These are phyloP conservation scores for Rhizoclosmatium globosum DNA, from an alignment of 192 early-diverging fungal species.

Conservation along the genomic window DNA sequence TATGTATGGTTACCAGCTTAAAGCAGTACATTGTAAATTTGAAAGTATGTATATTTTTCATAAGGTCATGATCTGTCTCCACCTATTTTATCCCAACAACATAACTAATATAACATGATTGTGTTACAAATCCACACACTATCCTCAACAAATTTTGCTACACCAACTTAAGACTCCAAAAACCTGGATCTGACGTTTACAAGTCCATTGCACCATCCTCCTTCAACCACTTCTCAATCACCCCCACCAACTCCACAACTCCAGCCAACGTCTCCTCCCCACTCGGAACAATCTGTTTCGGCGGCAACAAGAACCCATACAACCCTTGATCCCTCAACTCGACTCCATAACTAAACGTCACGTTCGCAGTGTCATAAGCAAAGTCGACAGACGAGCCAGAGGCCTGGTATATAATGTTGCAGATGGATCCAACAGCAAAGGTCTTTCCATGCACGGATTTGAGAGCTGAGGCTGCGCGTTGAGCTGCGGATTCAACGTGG, in stretches of 20 bases:
- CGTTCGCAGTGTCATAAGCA: conserved; percentile 59
- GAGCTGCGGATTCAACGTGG: conserved; percentile 47
- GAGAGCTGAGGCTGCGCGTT: conserved; percentile 60
- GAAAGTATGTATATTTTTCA: no score
- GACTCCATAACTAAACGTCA: conserved; percentile 67
- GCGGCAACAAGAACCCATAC: conserved; percentile 66
- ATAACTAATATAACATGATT: no score
- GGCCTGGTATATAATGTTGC: conserved; percentile 66
- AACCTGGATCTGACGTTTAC: no score
- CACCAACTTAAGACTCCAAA: no score
- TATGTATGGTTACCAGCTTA: no score
- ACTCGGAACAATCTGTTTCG: conserved; percentile 60
- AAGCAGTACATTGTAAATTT: no score
- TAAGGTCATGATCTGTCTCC: no score
- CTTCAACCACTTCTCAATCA: neutral
- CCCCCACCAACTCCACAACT: conserved; percentile 25
- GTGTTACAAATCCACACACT: no score
- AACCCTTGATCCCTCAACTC: conserved; percentile 63
- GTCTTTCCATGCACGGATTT: conserved; percentile 63
- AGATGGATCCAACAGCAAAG: conserved; percentile 65
- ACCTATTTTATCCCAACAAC: no score
- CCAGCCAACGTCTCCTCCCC: conserved; percentile 40
- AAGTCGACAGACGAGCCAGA: conserved; percentile 65
- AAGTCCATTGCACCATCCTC: no score
- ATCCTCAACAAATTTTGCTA: no score